Evolutionary conservation across 176 grass and related monocot species (phyloP), one percentile per base, ranked within the genome.

Genomic region (Musa beccarii): DNA sequence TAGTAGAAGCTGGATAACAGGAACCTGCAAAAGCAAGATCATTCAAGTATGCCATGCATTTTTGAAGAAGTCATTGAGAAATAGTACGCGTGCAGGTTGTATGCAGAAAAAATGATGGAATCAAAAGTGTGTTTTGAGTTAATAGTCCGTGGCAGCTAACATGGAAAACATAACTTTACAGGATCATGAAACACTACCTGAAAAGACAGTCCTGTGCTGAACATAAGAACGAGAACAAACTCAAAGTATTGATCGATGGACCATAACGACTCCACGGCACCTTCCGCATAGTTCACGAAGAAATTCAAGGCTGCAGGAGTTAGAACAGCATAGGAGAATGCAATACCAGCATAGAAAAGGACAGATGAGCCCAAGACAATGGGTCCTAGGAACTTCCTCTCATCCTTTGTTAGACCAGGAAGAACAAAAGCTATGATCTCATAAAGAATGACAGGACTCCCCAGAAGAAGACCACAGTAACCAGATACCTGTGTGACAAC

Each of bases 171-270:
- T 43, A 43, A 0, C 34, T 43, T 43, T 20, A 16, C 16, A 19
- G 19, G 15, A 16, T 0, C n/a, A 17, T 17, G 50, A 3, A 51
- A 63, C 75, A 54, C 80, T 91, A 98, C 95, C 90, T 98, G 95
- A 79, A 98, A 98, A 28, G 95, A 91, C 50, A 98, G 69, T 7
- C 95, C 95, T 49, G 95, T 98, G 86, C 95, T 98, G 81, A 98
- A 98, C 74, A 98, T 80, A 75, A 98, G 95, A 52, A 98, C 71
- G 43, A 98, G 95, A 66, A 98, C 76, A 72, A 98, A 98, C 81
- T 94, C 95, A 59, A 98, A 98, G 72, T 94, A 98, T 75, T 98
- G 90, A 51, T 98, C 95, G 71, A 98, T 98, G 8, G 95, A 98
- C 95, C 95, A 98, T 21, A 98, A 34, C 0, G 90, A 98, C 84